phyloP scores from a whole-genome alignment of 495 filamentous ascomycete genomes.

The Penicillium soppii region DNA sequence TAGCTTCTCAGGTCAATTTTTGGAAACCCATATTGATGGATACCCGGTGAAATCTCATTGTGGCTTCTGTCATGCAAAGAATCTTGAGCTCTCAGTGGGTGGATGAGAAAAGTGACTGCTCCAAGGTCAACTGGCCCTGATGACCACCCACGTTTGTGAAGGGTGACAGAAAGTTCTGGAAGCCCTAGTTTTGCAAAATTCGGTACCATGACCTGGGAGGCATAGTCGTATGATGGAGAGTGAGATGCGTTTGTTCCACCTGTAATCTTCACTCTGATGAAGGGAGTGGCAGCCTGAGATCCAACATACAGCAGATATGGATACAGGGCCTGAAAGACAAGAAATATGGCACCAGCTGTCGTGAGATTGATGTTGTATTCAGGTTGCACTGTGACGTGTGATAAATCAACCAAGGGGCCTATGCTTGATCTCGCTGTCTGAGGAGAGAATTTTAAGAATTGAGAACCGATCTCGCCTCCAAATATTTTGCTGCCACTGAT shows the following conservation, averaged over 20 bases:
- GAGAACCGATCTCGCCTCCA: constrained; percentile 56
- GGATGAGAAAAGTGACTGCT: constrained; percentile 56
- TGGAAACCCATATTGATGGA: constrained; percentile 33
- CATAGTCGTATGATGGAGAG: constrained; percentile 75
- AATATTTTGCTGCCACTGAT: constrained; percentile 59
- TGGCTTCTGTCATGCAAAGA: not conserved
- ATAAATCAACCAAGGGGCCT: constrained; percentile 10
- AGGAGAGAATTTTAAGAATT: constrained; percentile 52
- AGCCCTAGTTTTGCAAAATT: constrained; percentile 64
- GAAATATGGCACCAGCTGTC: constrained; percentile 49
- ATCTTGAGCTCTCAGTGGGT: constrained; percentile 39
- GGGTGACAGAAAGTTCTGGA: constrained; percentile 50
- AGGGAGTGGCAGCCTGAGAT: constrained; percentile 21
- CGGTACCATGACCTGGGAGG: constrained; percentile 72
- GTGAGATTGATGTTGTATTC: constrained; percentile 34
- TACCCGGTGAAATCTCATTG: not conserved
- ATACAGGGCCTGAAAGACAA: constrained; percentile 82
- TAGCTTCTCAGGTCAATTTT: constrained; percentile 23
- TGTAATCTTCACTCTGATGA: constrained; percentile 58
- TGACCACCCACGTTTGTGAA: constrained; percentile 68
- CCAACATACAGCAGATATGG: constrained; percentile 70
- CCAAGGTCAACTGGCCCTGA: constrained; percentile 57
- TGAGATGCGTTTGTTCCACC: constrained; percentile 78
- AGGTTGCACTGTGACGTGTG: constrained; percentile 9
- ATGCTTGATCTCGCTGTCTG: not conserved